Percentiles rank a stretch among this genome's conserved stretches.
Evolutionary conservation across 73 alveolate genomes (phyloP).

Genomic region (Tetrahymena elliotti): DNA sequence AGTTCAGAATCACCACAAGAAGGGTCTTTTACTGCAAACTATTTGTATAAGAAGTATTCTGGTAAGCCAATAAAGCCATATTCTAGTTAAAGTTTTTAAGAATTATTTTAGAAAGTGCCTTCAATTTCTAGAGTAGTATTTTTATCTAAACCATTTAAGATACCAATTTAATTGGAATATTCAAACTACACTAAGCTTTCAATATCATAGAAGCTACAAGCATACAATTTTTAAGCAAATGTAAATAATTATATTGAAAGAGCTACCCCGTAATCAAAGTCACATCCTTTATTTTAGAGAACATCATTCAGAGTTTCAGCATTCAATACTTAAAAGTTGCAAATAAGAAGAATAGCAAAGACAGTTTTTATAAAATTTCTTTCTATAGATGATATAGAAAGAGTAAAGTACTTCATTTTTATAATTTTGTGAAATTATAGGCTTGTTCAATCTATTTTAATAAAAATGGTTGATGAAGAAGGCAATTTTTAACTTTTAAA

Average conservation of each 20-base stretch:
- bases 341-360: not conserved
- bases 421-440: not conserved
- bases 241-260: not conserved
- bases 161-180: not conserved
- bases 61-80: not conserved
- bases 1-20: not conserved
- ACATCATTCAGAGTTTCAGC: not conserved
- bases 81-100: not conserved
- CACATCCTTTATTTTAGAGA: not conserved
- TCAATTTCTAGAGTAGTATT: not conserved
- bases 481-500: not conserved
- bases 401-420: not conserved
- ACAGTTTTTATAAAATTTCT: not conserved
- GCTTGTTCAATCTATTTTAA: not conserved
- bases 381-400: not conserved
- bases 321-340: not conserved
- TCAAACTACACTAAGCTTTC: not conserved
- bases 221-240: not conserved
- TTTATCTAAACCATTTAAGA: not conserved
- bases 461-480: not conserved
- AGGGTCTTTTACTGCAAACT: not conserved
- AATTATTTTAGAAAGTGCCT: not conserved
- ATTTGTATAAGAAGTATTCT: not conserved
- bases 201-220: not conserved
- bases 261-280: not conserved